Percentiles rank a stretch among this genome's conserved stretches.
These are phyloP conservation scores for Incumbomyces delicatus DNA, from an alignment of 2,329 filamentous ascomycete species.

Conservation along the genomic window DNA sequence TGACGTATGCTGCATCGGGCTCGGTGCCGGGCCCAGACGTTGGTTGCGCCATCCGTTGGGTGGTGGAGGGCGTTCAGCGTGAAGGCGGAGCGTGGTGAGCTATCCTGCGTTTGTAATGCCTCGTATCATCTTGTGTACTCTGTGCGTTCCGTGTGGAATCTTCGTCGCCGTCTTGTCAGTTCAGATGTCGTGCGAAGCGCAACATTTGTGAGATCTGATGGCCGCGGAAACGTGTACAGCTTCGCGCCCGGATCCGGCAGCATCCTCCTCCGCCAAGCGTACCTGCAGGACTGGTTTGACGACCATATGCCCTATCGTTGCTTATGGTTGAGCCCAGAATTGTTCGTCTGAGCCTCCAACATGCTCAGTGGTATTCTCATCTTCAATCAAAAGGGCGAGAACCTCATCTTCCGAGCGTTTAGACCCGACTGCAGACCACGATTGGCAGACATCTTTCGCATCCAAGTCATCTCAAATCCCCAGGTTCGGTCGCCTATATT, in stretches of 20 bases:
- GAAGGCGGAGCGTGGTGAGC: background rate
- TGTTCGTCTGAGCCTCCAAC: constrained; percentile 4
- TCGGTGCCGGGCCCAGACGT: constrained; percentile 55
- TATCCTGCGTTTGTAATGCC: background rate
- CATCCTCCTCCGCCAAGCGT: constrained; percentile 2
- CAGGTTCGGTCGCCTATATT: constrained; percentile 96
- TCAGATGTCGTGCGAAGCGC: no score
- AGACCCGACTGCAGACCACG: constrained; percentile 96
- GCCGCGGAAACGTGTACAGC: no score
- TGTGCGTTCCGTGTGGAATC: background rate
- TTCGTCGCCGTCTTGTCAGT: no score
- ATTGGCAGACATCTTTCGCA: constrained; percentile 97
- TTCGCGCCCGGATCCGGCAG: no score
- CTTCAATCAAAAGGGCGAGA: constrained; percentile 99
- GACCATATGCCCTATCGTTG: background rate
- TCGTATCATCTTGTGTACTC: constrained; percentile 2
- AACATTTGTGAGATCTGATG: no score
- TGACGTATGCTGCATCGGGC: constrained; percentile 65
- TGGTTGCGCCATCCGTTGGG: constrained; percentile 4
- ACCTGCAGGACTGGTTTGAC: background rate
- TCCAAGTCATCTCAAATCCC: constrained; percentile 97
- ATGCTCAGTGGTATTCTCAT: constrained; percentile 97
- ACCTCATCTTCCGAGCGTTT: constrained; percentile 98
- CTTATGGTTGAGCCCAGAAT: background rate
- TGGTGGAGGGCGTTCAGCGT: background rate